A percentile compares a stretch with the other conserved stretches of the same genome.
phyloP scores from a whole-genome alignment of 495 filamentous ascomycete species.

The Penicillium steckii region DNA sequence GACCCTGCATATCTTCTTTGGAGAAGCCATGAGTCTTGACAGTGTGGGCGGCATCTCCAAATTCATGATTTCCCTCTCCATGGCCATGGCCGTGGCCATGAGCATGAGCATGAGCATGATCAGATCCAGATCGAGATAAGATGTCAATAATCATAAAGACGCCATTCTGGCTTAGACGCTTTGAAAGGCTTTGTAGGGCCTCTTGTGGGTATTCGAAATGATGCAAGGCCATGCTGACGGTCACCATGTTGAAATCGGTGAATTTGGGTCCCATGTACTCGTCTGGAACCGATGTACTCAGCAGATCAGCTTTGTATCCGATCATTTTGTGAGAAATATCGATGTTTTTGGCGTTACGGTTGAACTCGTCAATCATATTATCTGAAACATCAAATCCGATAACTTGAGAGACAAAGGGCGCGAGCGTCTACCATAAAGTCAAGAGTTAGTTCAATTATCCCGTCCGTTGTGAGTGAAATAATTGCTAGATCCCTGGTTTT shows the following conservation, averaged over 20 bases:
- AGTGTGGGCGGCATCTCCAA: conserved; percentile 39
- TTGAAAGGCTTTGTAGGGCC: conserved; percentile 53
- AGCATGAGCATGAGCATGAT: conserved; percentile 22
- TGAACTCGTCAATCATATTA: conserved; percentile 63
- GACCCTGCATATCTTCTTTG: conserved; percentile 45
- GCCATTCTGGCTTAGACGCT: conserved; percentile 61
- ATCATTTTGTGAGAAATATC: conserved; percentile 52
- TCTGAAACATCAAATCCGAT: conserved; percentile 67
- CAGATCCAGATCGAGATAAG: conserved; percentile 35
- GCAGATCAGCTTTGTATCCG: conserved; percentile 60
- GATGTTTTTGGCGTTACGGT: conserved; percentile 34
- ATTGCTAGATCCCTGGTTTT: too few relatives aligned
- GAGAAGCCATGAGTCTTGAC: conserved; percentile 60
- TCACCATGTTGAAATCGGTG: conserved; percentile 61
- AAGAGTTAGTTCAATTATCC: background rate
- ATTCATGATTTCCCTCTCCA: conserved; percentile 9
- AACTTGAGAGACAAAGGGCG: conserved; percentile 58
- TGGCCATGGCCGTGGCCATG: conserved; percentile 15
- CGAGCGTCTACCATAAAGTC: conserved; percentile 44
- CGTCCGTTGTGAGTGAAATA: background rate
- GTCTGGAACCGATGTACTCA: conserved; percentile 35
- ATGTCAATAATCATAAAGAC: conserved; percentile 67
- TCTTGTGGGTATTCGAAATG: conserved; percentile 65
- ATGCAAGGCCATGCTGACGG: conserved; percentile 67
- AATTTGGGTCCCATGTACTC: conserved; percentile 48